phyloP scores from a whole-genome alignment of 106 monocot species.

The Acorus calamus region DNA sequence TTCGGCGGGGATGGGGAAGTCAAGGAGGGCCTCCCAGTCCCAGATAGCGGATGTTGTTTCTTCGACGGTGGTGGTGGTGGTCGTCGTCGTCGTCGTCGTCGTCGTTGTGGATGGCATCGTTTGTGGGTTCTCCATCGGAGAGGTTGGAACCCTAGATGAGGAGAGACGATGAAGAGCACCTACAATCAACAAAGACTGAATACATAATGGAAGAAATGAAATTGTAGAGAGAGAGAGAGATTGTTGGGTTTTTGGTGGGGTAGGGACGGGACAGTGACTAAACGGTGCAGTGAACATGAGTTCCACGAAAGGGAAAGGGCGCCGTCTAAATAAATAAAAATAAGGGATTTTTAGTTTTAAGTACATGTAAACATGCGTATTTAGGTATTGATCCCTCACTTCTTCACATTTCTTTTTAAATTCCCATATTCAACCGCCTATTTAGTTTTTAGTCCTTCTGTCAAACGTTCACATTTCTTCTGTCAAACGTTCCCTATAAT shows the following conservation, averaged over 20 bases:
- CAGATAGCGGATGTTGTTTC: slow-evolving; percentile 15
- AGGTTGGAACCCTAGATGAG: not conserved
- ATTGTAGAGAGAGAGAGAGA: not conserved
- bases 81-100: not conserved
- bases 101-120: not conserved
- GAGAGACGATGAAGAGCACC: not conserved
- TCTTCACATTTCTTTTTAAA: no score
- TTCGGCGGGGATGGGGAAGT: slow-evolving; percentile 37
- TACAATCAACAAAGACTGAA: no score
- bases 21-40: slow-evolving; percentile 58
- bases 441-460: no score
- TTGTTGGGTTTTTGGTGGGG: not conserved
- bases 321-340: no score
- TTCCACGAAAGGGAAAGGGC: no score
- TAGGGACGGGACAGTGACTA: not conserved
- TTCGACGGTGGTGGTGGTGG: slow-evolving; percentile 2
- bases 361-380: no score
- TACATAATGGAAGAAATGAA: no score
- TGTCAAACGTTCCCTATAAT: no score
- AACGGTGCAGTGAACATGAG: not conserved
- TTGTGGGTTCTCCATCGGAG: slow-evolving; percentile 2
- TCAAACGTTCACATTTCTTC: no score
- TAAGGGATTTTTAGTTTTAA: no score
- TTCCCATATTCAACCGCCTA: no score
- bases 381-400: no score